Evolutionary conservation across 257 asterid species (phyloP).

Genomic region (Craterostigma plantagineum): DNA sequence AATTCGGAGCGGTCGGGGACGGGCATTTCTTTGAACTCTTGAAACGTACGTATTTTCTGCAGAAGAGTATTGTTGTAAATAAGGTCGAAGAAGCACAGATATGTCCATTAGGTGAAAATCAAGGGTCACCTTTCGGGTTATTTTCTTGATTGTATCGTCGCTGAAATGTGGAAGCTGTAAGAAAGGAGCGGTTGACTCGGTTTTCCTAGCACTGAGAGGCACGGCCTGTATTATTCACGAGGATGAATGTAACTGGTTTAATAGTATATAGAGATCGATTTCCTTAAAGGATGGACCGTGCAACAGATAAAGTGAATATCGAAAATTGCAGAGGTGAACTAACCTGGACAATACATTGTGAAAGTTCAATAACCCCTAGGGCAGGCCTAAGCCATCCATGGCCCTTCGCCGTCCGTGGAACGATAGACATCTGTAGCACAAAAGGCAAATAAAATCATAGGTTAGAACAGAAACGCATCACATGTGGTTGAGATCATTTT

Average conservation of each 20-base stretch:
- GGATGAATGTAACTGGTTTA: slow-evolving; percentile 5
- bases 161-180: slow-evolving; percentile 85
- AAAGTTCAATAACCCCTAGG: slow-evolving; percentile 66
- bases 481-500: no score
- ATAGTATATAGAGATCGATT: slow-evolving; percentile 6
- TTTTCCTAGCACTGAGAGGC: slow-evolving; percentile 76
- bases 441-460: slow-evolving; percentile 3
- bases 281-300: neutral
- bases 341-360: slow-evolving; percentile 85
- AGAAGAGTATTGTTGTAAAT: slow-evolving; percentile 10
- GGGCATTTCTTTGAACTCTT: slow-evolving; percentile 40
- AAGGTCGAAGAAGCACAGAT: slow-evolving; percentile 6
- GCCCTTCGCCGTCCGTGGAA: slow-evolving; percentile 65
- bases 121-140: slow-evolving; percentile 45
- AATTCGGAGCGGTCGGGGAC: slow-evolving; percentile 41
- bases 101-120: neutral
- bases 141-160: slow-evolving; percentile 48
- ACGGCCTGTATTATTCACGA: slow-evolving; percentile 49
- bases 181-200: slow-evolving; percentile 62
- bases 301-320: no score
- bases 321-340: no score
- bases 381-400: slow-evolving; percentile 95
- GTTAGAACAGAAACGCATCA: neutral
- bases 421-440: slow-evolving; percentile 50
- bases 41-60: slow-evolving; percentile 46